Evolutionary conservation across 805 yeast genomes (phyloP).

Genomic region (Suhomyces pyralidae): DNA sequence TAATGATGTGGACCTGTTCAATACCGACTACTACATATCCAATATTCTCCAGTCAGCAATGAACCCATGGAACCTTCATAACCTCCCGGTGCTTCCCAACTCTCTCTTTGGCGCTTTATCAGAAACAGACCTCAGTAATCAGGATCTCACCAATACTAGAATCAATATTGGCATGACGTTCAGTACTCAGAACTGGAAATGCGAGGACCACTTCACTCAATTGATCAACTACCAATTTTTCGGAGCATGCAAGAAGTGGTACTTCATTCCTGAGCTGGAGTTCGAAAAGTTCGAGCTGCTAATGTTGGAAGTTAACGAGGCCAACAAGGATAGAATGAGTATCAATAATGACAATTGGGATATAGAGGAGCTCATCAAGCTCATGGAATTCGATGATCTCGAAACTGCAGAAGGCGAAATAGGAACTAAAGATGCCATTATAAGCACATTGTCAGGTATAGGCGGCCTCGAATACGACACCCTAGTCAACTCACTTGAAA

Average conservation of each 20-base stretch:
- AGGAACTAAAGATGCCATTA: neutral
- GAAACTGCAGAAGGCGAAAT: constrained; percentile 7
- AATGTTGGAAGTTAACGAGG: constrained; percentile 18
- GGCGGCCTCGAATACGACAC: constrained; percentile 18
- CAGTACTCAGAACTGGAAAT: constrained; percentile 54
- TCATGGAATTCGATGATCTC: constrained; percentile 14
- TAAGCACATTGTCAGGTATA: constrained; percentile 8
- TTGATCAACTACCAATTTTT: constrained; percentile 50
- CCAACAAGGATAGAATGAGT: constrained; percentile 6
- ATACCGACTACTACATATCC: constrained; percentile 18
- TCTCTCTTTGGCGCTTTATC: constrained; percentile 46
- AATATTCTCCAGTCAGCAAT: constrained; percentile 20
- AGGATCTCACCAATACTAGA: constrained; percentile 42
- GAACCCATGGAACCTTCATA: constrained; percentile 58
- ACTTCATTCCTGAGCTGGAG: constrained; percentile 57
- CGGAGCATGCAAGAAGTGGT: constrained; percentile 60
- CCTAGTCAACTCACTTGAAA: constrained; percentile 30
- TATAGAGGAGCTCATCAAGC: constrained; percentile 14
- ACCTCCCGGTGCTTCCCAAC: constrained; percentile 47
- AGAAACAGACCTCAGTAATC: constrained; percentile 43
- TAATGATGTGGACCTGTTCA: constrained; percentile 15
- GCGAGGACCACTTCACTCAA: constrained; percentile 61
- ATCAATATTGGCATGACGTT: constrained; percentile 52
- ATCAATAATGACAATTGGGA: constrained; percentile 17
- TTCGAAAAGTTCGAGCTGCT: constrained; percentile 50